phyloP scores from a whole-genome alignment of 140 eudicot species.

The Erigeron philadelphicus region DNA sequence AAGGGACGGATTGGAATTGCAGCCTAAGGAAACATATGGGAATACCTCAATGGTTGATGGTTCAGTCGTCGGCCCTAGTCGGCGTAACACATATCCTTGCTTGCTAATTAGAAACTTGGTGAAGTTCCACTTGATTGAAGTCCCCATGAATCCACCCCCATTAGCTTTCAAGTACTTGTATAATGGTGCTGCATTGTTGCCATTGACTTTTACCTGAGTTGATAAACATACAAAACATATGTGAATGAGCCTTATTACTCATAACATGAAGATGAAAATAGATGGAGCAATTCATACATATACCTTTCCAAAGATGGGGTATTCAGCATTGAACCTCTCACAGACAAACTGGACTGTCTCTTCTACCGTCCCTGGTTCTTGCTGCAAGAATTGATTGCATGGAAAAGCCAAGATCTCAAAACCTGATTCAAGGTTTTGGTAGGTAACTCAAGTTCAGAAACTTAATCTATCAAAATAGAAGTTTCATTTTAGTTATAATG shows the following conservation, averaged over 20 bases:
- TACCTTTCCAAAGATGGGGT: conserved; percentile 60
- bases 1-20: background rate
- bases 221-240: conserved; percentile 6
- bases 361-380: conserved; percentile 56
- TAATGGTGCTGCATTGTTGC: conserved; percentile 39
- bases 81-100: conserved; percentile 47
- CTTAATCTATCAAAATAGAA: no score
- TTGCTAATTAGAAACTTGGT: conserved; percentile 50
- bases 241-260: background rate
- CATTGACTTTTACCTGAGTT: conserved; percentile 51
- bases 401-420: conserved; percentile 67
- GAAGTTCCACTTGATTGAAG: conserved; percentile 54
- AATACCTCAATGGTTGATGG: conserved; percentile 67
- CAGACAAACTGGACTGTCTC: conserved; percentile 47
- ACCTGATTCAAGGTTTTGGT: conserved; percentile 28
- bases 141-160: conserved; percentile 49
- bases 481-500: no score
- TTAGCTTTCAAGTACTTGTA: conserved; percentile 53
- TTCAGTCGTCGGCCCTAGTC: conserved; percentile 38
- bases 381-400: conserved; percentile 59
- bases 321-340: conserved; percentile 61
- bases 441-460: background rate
- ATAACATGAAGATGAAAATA: background rate
- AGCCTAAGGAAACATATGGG: conserved; percentile 5
- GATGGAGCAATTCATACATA: background rate